Percentiles rank a stretch among this genome's conserved stretches.
phyloP scores from a whole-genome alignment of 2,329 filamentous ascomycete species.

The Trichoderma sp. region DNA sequence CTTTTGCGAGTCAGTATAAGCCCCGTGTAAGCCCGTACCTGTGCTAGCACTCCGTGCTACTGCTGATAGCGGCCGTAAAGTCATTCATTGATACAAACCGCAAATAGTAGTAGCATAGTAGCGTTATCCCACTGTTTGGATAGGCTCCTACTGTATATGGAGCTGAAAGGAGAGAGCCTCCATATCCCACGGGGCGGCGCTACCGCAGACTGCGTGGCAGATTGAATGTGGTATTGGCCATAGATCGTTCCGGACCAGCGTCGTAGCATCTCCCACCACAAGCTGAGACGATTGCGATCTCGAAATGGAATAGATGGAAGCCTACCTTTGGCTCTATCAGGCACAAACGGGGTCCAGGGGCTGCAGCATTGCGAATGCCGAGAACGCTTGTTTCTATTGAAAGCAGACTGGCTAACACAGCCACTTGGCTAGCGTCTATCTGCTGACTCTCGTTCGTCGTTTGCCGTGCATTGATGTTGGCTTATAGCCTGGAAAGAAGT shows the following conservation, averaged over 20 bases:
- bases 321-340: neutral
- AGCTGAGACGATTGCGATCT: constrained; percentile 6
- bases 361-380: neutral
- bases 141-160: neutral
- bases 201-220: constrained; percentile 5
- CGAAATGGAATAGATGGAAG: neutral
- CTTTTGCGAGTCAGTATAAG: neutral
- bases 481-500: neutral
- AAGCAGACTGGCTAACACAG: constrained; percentile 7
- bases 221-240: constrained; percentile 6
- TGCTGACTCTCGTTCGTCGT: neutral
- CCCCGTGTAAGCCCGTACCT: neutral
- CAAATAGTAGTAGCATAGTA: neutral
- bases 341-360: constrained; percentile 2
- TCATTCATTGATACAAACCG: neutral
- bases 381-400: neutral
- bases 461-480: constrained; percentile 1
- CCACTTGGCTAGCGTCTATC: neutral
- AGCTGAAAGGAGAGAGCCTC: neutral
- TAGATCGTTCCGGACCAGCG: constrained; percentile 11
- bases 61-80: neutral
- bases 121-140: neutral
- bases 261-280: neutral
- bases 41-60: neutral
- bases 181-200: neutral